Conservation (phyloP, 257 asterid species). For the Fraxinus quadrangulata region DNA sequence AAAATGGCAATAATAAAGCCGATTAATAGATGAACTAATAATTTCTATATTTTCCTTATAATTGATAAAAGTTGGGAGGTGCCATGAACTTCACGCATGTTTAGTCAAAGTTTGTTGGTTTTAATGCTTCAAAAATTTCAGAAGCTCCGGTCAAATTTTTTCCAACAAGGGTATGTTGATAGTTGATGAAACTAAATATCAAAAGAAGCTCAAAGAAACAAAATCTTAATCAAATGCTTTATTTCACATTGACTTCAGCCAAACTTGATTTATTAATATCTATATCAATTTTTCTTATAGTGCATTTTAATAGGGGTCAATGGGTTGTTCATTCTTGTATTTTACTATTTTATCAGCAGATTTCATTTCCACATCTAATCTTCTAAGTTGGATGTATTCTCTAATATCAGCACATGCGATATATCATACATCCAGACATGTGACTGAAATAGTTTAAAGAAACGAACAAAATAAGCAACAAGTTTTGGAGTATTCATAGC, state of each 20-base stretch:
- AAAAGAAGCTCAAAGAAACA: background rate
- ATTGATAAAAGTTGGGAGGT: background rate
- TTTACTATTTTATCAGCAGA: background rate
- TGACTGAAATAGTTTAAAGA: constrained; percentile 2
- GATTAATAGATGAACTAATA: background rate
- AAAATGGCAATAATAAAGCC: background rate
- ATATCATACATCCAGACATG: background rate
- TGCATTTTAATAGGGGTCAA: background rate
- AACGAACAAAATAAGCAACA: background rate
- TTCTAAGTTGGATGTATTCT: background rate
- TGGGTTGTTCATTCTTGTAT: background rate
- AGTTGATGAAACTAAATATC: background rate
- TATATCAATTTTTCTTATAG: background rate
- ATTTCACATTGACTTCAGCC: background rate
- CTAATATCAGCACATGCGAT: background rate
- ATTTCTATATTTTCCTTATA: background rate
- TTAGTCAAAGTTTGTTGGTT: background rate
- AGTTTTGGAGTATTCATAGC: background rate
- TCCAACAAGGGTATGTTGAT: background rate
- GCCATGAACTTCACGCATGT: background rate
- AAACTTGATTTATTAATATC: background rate
- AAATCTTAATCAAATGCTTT: background rate
- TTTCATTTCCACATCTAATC: background rate
- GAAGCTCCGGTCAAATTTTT: constrained; percentile 4
- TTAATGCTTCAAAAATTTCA: background rate